Evolutionary conservation across 2,329 filamentous ascomycete genomes (phyloP).

Genomic region (Fusarium avenaceum): DNA sequence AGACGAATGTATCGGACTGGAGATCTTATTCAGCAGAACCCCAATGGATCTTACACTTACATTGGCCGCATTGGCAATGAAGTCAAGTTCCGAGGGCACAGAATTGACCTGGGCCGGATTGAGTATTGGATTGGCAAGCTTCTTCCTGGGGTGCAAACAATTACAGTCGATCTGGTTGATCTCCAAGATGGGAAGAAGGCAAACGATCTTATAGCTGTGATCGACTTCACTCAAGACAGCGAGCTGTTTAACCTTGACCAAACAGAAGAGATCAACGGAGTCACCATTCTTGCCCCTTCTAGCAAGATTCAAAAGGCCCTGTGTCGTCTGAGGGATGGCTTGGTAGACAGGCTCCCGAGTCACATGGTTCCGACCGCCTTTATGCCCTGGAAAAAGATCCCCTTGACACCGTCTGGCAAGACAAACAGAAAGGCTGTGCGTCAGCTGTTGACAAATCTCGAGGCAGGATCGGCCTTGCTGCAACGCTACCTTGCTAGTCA

Average conservation of each 20-base stretch:
- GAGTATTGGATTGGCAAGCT: constrained; percentile 5
- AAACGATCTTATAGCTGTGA: background rate
- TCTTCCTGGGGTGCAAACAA: background rate
- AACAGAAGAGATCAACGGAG: background rate
- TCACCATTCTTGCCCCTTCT: background rate
- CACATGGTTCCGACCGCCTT: constrained; percentile 16
- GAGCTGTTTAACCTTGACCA: background rate
- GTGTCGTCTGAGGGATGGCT: background rate
- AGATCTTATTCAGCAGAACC: constrained; percentile 5
- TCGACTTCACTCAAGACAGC: background rate
- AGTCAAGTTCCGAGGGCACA: constrained; percentile 11
- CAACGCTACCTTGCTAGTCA: background rate
- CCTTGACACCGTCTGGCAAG: constrained; percentile 5
- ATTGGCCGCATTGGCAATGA: background rate
- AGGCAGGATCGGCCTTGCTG: background rate
- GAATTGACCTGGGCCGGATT: constrained; percentile 8
- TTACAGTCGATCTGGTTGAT: background rate
- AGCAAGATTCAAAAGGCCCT: background rate
- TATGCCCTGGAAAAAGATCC: constrained; percentile 4
- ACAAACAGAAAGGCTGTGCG: constrained; percentile 3
- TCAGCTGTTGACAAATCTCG: background rate
- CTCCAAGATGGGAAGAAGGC: background rate
- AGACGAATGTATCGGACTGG: constrained; percentile 11
- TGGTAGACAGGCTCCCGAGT: background rate
- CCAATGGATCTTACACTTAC: constrained; percentile 4